Evolutionary conservation across 2,329 filamentous ascomycete genomes (phyloP), one percentile per base, ranked within the genome.

Genomic region (Aspergillus aculeatinus): DNA sequence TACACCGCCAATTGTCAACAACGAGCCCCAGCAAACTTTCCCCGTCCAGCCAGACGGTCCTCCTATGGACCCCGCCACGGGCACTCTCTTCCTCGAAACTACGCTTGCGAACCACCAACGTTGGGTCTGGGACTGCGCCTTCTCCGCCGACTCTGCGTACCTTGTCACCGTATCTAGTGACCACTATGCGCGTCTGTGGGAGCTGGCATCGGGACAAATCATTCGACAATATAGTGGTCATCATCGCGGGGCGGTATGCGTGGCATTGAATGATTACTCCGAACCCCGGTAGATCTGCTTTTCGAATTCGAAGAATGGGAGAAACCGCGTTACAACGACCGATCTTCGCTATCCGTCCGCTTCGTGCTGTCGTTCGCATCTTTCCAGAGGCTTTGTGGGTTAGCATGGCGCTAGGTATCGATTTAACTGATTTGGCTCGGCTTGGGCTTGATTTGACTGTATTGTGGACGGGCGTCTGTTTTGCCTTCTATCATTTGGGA

Each of bases 51-150:
- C 73, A 1, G 76, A 75, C 57, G 75, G 74, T 2, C 75, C 75
- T 14, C 77, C 75, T 48, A 77, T 79, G 66, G 70, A 79, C 64
- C 70, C 76, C 52, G 66, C 74, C 72, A 70, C 77, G 72, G 9
- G 85, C 82, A 74, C 88, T 82, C 48, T 95, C 67, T 89, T 89
- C 10, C 85, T 96, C 21, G 91, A 96, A 76, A 92, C 92, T 2
- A 96, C 92, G 1, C 85, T 97, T 1, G 90, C 90, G 23, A 91
- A 90, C 57, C 93, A 97, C 77, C 93, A 97, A 78, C 88, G 93
- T 57, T 97, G 93, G 93, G 93, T 97, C 1, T 97, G 93, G 93
- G 93, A 97, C 75, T 97, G 93, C 71, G 93, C 93, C 0, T 97
- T 97, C 77, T 94, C 90, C 63, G 93, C 93, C 27, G 93, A 97